A percentile compares a stretch with the other conserved stretches of the same genome.
Conservation (phyloP, 345 rosid species). For the Boechera stricta region DNA sequence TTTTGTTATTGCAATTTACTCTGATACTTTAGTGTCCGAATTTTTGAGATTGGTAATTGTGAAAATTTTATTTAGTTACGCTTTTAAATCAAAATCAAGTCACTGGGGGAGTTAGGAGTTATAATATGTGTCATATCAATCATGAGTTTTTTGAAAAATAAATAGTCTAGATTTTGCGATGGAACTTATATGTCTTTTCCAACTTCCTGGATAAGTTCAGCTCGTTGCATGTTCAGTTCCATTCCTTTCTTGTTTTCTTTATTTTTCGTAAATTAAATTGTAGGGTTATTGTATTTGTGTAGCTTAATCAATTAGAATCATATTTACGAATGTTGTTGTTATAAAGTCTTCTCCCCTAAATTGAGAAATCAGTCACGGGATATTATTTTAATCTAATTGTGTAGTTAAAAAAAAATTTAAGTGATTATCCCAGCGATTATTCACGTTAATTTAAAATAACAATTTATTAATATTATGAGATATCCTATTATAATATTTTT, state of each 20-base stretch:
- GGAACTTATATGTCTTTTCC: background rate
- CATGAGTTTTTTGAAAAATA: background rate
- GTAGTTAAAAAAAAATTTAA: background rate
- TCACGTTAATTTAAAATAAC: background rate
- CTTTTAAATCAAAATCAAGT: background rate
- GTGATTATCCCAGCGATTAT: background rate
- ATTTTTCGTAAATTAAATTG: background rate
- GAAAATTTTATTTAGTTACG: background rate
- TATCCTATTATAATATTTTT: background rate
- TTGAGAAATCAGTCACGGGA: background rate
- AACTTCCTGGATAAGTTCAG: too few species aligned
- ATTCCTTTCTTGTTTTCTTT: too few species aligned
- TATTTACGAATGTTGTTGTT: background rate
- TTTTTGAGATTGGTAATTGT: background rate
- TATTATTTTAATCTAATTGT: background rate
- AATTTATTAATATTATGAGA: too few species aligned
- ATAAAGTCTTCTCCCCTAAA: background rate
- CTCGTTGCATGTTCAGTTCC: background rate
- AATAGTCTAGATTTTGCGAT: background rate
- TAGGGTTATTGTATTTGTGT: background rate
- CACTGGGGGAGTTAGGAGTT: background rate
- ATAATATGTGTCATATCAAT: background rate
- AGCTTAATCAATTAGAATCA: background rate
- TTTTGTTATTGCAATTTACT: too few species aligned
- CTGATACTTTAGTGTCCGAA: background rate